A percentile compares a stretch with the other conserved stretches of the same genome.
These are phyloP conservation scores for Rubia peregrina DNA, from an alignment of 305 asterid species.

Conservation along the genomic window DNA sequence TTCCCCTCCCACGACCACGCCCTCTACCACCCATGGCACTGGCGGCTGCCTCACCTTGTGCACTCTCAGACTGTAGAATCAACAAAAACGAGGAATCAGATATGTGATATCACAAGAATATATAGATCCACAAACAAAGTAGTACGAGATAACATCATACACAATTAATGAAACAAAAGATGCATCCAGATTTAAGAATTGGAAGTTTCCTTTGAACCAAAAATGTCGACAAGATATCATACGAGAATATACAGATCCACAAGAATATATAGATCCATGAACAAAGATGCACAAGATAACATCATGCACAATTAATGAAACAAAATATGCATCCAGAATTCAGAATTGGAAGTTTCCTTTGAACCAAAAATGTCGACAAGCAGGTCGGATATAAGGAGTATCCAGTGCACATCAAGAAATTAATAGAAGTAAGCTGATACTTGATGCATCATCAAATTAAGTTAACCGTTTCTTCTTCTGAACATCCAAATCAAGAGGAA, in stretches of 20 bases:
- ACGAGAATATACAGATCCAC: no score
- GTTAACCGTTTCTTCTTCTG: no score
- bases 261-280: neutral
- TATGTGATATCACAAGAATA: neutral
- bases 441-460: neutral
- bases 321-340: neutral
- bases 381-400: neutral
- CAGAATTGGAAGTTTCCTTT: neutral
- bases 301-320: neutral
- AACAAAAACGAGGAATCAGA: neutral
- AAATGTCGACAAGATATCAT: no score
- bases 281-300: neutral
- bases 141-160: neutral
- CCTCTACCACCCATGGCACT: conserved; percentile 86
- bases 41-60: conserved; percentile 95
- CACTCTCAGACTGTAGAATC: conserved; percentile 76
- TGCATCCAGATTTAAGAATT: neutral
- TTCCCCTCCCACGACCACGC: conserved; percentile 87
- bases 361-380: neutral
- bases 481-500: no score
- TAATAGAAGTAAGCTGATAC: neutral
- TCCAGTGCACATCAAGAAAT: neutral
- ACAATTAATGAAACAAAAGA: neutral
- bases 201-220: neutral
- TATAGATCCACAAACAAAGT: neutral